Conservation (phyloP, 768 basidiomycete genomes). For the Pluteus cervinus region DNA sequence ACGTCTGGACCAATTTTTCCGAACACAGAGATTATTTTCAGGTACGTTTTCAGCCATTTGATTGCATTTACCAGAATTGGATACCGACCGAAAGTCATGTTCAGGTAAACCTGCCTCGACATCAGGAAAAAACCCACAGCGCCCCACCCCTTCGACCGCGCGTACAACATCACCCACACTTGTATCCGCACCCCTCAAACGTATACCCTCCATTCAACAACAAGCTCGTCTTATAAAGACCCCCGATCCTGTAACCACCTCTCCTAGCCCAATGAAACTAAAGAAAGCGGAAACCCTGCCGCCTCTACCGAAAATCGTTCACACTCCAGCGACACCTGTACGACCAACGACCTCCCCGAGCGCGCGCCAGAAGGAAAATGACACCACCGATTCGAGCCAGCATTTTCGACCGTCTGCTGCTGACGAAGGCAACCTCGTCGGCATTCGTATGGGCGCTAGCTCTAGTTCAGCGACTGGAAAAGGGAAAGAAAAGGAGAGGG, state of each 20-base stretch:
- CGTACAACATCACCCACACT: conserved; percentile 15
- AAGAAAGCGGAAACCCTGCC: conserved; percentile 1
- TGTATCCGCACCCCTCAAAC: conserved; percentile 26
- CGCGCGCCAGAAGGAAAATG: background rate
- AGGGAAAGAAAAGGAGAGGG: conserved; percentile 20
- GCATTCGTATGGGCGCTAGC: background rate
- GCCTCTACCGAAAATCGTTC: conserved; percentile 22
- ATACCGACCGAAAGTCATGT: no score
- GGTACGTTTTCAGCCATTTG: conserved; percentile 15
- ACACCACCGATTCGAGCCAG: conserved; percentile 7
- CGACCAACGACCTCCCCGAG: conserved; percentile 11
- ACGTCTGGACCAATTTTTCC: no score
- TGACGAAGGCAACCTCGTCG: background rate
- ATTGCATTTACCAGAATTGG: background rate
- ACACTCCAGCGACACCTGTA: conserved; percentile 29
- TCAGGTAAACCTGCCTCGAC: conserved; percentile 10
- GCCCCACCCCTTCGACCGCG: conserved; percentile 6
- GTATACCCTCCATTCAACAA: conserved; percentile 5
- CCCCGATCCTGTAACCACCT: conserved; percentile 2
- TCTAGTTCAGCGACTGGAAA: conserved; percentile 9
- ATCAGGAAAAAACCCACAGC: conserved; percentile 11
- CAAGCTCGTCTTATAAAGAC: conserved; percentile 3
- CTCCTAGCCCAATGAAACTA: conserved; percentile 2
- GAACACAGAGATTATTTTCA: conserved; percentile 26
- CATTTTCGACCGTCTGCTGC: background rate